Evolutionary conservation across 257 asterid species (phyloP).

Genomic region (Thymus quinquecostatus): DNA sequence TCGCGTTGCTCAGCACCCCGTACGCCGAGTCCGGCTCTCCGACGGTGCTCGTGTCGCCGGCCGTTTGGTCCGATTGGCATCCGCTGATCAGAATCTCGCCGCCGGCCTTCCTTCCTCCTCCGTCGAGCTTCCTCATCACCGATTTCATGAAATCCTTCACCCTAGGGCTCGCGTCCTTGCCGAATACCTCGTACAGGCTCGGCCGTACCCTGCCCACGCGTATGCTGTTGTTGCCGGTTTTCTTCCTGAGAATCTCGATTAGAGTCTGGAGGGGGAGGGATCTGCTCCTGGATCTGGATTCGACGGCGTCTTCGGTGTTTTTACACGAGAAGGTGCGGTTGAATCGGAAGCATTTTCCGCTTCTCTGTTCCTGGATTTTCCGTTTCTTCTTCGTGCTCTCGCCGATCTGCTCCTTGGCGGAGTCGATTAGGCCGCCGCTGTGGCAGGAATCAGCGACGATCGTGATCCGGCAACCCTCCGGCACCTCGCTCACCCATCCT

Average conservation of each 20-base stretch:
- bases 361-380: background rate
- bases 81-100: slow-evolving; percentile 82
- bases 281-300: slow-evolving; percentile 43
- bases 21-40: slow-evolving; percentile 64
- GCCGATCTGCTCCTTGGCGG: slow-evolving; percentile 92
- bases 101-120: slow-evolving; percentile 39
- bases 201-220: slow-evolving; percentile 86
- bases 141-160: slow-evolving; percentile 82
- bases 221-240: slow-evolving; percentile 82
- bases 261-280: slow-evolving; percentile 81
- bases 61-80: slow-evolving; percentile 81
- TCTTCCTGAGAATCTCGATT: slow-evolving; percentile 76
- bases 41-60: slow-evolving; percentile 76
- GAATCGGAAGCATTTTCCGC: slow-evolving; percentile 34
- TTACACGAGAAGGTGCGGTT: slow-evolving; percentile 54
- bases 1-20: slow-evolving; percentile 94
- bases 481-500: slow-evolving; percentile 77
- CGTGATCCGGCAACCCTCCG: slow-evolving; percentile 77
- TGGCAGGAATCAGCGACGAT: slow-evolving; percentile 94
- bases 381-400: slow-evolving; percentile 48
- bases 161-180: slow-evolving; percentile 91
- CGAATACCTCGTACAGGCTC: slow-evolving; percentile 73
- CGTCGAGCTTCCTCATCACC: slow-evolving; percentile 24
- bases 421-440: slow-evolving; percentile 91
- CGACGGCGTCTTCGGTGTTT: slow-evolving; percentile 64